Evolutionary conservation across 2,329 filamentous ascomycete species (phyloP).

Genomic region (Beauveria sp.): DNA sequence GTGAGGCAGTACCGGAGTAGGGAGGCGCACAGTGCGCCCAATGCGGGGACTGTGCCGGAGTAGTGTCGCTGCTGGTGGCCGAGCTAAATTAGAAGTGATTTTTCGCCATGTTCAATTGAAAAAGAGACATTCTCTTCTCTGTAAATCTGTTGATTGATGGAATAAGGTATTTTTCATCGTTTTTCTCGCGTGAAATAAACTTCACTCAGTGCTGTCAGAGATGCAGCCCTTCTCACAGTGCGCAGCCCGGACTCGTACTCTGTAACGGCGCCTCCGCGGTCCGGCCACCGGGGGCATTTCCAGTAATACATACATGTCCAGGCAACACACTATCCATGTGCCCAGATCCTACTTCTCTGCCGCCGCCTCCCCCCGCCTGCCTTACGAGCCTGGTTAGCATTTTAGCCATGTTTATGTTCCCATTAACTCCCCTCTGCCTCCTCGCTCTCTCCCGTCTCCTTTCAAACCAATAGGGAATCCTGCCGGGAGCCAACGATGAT

Average conservation of each 20-base stretch:
- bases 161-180: no score
- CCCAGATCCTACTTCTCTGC: not conserved
- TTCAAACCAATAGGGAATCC: no score
- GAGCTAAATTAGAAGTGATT: not conserved
- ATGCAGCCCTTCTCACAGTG: not conserved
- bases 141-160: no score
- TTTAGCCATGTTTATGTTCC: not conserved
- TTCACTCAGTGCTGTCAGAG: no score
- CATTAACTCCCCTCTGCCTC: not conserved
- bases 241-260: not conserved
- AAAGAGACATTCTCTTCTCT: no score
- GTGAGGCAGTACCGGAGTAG: slow-evolving; percentile 2
- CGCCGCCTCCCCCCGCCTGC: not conserved
- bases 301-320: not conserved
- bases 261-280: not conserved
- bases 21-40: not conserved
- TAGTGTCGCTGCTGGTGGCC: not conserved
- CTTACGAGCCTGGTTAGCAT: not conserved
- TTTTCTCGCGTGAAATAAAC: no score
- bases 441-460: no score
- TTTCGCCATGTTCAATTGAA: not conserved
- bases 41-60: slow-evolving; percentile 2
- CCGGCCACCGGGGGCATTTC: slow-evolving; percentile 7
- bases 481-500: not conserved
- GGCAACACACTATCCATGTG: not conserved